Evolutionary conservation across 192 early-diverging fungal species (phyloP), one percentile per base, ranked within the genome.

Genomic region (Podila minutissima): DNA sequence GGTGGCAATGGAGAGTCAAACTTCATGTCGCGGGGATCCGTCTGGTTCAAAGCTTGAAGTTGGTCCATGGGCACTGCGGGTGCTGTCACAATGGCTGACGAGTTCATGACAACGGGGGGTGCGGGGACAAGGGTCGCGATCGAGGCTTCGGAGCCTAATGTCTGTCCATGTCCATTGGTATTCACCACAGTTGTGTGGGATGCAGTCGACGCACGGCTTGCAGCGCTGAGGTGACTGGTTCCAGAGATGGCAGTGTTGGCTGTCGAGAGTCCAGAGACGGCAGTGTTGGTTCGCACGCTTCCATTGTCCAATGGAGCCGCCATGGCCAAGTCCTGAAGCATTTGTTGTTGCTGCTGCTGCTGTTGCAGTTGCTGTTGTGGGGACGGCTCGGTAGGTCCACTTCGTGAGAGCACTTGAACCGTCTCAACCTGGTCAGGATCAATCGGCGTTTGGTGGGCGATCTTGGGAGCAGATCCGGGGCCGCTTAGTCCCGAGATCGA

Each of bases 1-100:
- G 67, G 77, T 20, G 77, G 77, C 31, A 81, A 20, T 17, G 75
- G 75, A 37, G 75, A 68, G 20, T 78, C 75, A 58, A 53, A 63
- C 57, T 64, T 48, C 24, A 33, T 67, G 5, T 64, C 58, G 8
- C 13, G 20, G 0, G n/a, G 1, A 17, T 57, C 58, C 8, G 50
- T 29, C 32, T 71, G 69, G 17, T 72, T 49, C 61, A 71, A 57
- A 2, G 61, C 68, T 48, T 50, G 59, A 9, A 70, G 41, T 29
- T 75, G 73, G 28, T 75, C 74, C 48, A 72, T 38, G n/a, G 82
- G 73, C 6, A 55, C 74, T 2, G 38, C 35, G 1, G 59, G 5
- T 3, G 74, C 57, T n/a, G 74, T 51, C n/a, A 68, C 65, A 28
- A 59, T n/a, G 4, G 73, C 46, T 11, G 65, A 26, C 0, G 64